Percentiles rank a stretch among this genome's conserved stretches.
Evolutionary conservation across 108 stramenopile species (phyloP).

Genomic region (Hondaea fermentalgiana): DNA sequence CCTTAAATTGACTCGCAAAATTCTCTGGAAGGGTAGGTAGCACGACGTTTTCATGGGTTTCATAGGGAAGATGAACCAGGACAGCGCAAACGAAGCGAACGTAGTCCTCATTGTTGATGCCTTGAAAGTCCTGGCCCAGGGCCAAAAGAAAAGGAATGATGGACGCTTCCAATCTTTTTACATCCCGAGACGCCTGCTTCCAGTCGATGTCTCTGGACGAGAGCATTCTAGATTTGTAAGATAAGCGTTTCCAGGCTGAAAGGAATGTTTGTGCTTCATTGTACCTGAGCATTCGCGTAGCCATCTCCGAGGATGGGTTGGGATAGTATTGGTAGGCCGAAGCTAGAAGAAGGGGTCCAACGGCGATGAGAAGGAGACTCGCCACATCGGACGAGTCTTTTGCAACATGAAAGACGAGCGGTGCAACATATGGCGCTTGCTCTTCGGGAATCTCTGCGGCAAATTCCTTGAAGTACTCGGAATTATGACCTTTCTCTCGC

Average conservation of each 20-base stretch:
- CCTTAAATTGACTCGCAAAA: background rate
- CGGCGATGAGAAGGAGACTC: background rate
- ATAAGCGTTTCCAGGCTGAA: background rate
- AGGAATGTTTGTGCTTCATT: background rate
- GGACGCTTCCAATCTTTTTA: background rate
- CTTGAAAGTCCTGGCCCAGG: background rate
- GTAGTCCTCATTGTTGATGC: background rate
- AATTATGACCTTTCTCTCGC: background rate
- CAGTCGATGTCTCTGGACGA: background rate
- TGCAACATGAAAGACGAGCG: background rate
- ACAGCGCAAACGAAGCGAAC: constrained; percentile 12
- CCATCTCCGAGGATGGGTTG: background rate
- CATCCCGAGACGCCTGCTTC: background rate
- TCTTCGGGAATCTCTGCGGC: background rate
- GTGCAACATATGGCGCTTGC: background rate
- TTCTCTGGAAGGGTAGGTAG: background rate
- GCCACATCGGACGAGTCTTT: background rate
- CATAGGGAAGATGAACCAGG: background rate
- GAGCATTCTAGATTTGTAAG: background rate
- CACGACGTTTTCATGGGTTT: background rate
- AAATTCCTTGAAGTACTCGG: background rate
- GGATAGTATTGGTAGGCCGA: background rate
- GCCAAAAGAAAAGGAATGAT: background rate
- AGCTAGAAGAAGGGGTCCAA: background rate
- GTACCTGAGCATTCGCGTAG: background rate